phyloP scores from a whole-genome alignment of 2,329 filamentous ascomycete genomes.

The Aspergillus jensenii region DNA sequence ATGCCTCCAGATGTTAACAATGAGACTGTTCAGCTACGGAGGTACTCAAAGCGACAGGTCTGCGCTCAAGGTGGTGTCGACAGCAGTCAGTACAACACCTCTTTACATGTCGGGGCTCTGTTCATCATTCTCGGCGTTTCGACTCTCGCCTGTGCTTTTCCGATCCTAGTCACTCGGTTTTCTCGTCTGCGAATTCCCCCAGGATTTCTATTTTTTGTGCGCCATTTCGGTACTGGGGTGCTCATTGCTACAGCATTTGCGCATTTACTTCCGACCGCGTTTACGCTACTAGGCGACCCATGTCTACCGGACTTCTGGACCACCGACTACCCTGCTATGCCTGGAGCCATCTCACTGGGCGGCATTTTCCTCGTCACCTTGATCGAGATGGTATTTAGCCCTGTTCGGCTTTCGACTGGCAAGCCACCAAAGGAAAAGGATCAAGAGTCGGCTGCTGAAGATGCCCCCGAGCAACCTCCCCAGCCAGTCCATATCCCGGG shows the following conservation, averaged over 20 bases:
- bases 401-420: conserved; percentile 30
- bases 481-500: neutral
- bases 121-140: conserved; percentile 59
- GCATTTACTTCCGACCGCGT: conserved; percentile 69
- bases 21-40: neutral
- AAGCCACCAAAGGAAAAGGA: neutral
- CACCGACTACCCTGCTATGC: conserved; percentile 47
- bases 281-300: conserved; percentile 47
- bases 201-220: conserved; percentile 45
- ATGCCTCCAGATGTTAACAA: neutral
- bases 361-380: conserved; percentile 48
- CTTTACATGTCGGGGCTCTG: conserved; percentile 64
- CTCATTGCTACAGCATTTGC: conserved; percentile 85
- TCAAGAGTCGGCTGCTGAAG: neutral
- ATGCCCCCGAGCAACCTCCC: neutral
- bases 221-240: conserved; percentile 79
- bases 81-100: conserved; percentile 57
- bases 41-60: conserved; percentile 20
- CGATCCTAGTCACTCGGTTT: conserved; percentile 61
- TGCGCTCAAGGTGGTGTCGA: conserved; percentile 27
- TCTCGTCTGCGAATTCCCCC: conserved; percentile 59
- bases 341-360: conserved; percentile 48
- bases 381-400: conserved; percentile 58
- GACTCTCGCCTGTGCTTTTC: conserved; percentile 63
- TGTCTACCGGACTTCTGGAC: conserved; percentile 54